Base-by-base conservation (phyloP, 2,329 filamentous ascomycete genomes). In the Hypoxylon rubiginosum region DNA sequence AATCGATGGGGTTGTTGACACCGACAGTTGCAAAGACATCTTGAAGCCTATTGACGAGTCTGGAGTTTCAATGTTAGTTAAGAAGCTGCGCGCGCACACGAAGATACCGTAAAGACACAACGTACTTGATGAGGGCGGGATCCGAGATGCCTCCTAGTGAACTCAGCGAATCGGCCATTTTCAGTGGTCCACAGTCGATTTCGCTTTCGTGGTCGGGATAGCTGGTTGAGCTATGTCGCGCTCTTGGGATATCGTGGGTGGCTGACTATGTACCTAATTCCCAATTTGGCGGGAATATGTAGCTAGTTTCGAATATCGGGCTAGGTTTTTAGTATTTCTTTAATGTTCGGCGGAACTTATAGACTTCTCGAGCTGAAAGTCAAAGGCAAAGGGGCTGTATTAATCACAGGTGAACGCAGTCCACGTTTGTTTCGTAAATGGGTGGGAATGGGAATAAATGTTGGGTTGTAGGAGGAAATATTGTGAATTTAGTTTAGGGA, bases 11-110 rank as follows among this genome's bases (percentile, higher is more conserved):
- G 82, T 99, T 99, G 88, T 97, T 96, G 77, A 98, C 96, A 74
- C 96, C 96, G 74, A 99, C 96, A 45, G 96, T 98, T 68, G 95
- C 91, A 80, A 99, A 99, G 74, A 99, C 96, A 93, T 99, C 96
- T 81, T 99, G 96, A 51, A 99, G 90, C 86, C 97, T 98, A 86
- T 99, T 99, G 79, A 99, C 96, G 74, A 98, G 91, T 77, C 88
- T 91, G 74, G 58, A 68, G 58, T 66, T 57, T 52, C 73, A 63
- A 73, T 55, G 76, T 80, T 69, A 80, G 77, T 51, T 48, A 51
- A 32, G 30, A 59, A 30, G 53, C 49, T 54, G 66, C 39, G 65
- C 52, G 46, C 71, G 71, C 73, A 64, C 58, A 58, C 59, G 62
- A 64, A 61, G 68, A 58, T 58, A 66, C 63, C 58, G 65, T 70